phyloP scores from a whole-genome alignment of 2,329 filamentous ascomycete species.

The Monosporascus ibericus region DNA sequence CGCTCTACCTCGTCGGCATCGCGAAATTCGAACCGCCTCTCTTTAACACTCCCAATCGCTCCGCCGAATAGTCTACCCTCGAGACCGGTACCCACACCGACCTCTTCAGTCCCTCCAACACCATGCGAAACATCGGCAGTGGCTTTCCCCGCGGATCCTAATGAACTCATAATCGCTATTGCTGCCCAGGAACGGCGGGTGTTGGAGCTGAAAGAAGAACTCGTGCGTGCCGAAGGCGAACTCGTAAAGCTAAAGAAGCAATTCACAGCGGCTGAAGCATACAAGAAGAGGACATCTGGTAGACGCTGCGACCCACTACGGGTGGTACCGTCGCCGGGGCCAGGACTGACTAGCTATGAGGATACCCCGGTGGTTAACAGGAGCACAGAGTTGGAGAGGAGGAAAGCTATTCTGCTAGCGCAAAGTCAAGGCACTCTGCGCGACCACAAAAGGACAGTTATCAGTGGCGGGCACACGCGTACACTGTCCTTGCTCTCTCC shows the following conservation, averaged over 20 bases:
- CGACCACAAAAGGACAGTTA: constrained; percentile 53
- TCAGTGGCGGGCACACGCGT: constrained; percentile 59
- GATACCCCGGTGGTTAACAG: constrained; percentile 33
- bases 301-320: constrained; percentile 54
- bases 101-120: constrained; percentile 43
- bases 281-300: constrained; percentile 66
- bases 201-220: constrained; percentile 83
- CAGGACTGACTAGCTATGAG: constrained; percentile 25
- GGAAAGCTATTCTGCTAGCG: constrained; percentile 58
- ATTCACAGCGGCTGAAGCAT: constrained; percentile 72
- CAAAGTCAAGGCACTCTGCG: constrained; percentile 35
- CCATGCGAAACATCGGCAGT: constrained; percentile 39
- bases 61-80: constrained; percentile 46
- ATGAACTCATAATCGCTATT: constrained; percentile 77
- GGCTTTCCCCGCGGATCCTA: constrained; percentile 47
- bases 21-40: constrained; percentile 51
- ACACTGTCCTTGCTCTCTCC: constrained; percentile 79
- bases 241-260: constrained; percentile 73
- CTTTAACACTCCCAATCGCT: constrained; percentile 56
- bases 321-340: constrained; percentile 18
- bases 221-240: constrained; percentile 75
- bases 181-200: constrained; percentile 89
- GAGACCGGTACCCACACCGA: constrained; percentile 46
- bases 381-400: constrained; percentile 63
- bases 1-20: constrained; percentile 49